A percentile compares a stretch with the other conserved stretches of the same genome.
Evolutionary conservation across 192 early-diverging fungal genomes (phyloP).

Genomic region (Mortierella hygrophila): DNA sequence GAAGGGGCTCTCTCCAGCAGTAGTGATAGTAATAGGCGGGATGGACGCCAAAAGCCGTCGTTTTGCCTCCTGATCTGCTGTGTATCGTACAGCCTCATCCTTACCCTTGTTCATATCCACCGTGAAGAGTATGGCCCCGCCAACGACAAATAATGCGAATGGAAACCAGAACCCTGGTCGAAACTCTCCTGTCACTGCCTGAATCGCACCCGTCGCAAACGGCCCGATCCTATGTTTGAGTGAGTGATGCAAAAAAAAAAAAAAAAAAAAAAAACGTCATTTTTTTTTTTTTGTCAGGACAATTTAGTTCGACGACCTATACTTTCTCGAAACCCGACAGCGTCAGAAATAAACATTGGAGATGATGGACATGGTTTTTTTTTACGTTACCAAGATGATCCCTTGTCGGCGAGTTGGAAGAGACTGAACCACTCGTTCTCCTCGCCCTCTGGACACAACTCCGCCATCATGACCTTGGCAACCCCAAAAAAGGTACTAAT

Average conservation of each 20-base stretch:
- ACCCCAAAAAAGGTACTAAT: constrained; percentile 66
- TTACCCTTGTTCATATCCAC: constrained; percentile 68
- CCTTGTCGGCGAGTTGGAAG: constrained; percentile 72
- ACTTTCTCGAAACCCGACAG: too few relatives aligned
- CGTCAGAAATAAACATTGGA: too few relatives aligned
- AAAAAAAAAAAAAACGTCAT: constrained; percentile 1
- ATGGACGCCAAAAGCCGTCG: constrained; percentile 13
- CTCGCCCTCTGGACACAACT: constrained; percentile 69
- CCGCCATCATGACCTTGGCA: constrained; percentile 64
- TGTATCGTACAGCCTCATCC: constrained; percentile 52
- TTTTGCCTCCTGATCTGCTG: constrained; percentile 7
- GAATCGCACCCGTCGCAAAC: constrained; percentile 77
- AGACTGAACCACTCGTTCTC: constrained; percentile 77
- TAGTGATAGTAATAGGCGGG: constrained; percentile 28
- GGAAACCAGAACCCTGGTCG: constrained; percentile 65
- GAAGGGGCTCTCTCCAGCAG: constrained; percentile 2
- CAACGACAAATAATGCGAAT: constrained; percentile 57
- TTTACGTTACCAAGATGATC: constrained; percentile 59
- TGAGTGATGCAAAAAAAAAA: neutral
- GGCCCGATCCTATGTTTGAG: constrained; percentile 68
- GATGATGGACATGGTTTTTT: too few relatives aligned
- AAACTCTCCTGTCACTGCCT: constrained; percentile 59
- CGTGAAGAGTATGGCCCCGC: constrained; percentile 56
- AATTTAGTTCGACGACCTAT: too few relatives aligned
- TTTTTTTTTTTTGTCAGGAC: neutral